phyloP scores from a whole-genome alignment of 2,329 filamentous ascomycete species.

The Nannizzia gypsea region DNA sequence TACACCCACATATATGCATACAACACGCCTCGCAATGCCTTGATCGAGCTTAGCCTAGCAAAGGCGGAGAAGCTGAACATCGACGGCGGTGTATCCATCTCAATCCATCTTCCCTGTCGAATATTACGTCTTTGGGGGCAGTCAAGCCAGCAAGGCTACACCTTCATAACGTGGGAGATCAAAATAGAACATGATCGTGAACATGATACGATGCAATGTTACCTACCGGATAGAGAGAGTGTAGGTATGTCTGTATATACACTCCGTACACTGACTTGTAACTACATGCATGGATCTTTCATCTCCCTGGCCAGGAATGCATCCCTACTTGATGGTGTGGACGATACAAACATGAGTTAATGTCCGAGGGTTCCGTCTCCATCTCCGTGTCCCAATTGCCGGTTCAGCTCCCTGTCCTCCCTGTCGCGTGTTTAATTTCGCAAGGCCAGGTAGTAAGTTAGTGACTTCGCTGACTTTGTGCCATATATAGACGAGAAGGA shows the following conservation, averaged over 20 bases:
- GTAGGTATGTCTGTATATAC: neutral
- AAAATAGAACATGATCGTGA: constrained; percentile 2
- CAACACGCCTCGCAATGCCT: neutral
- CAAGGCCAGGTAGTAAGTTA: no score
- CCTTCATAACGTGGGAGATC: neutral
- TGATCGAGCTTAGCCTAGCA: neutral
- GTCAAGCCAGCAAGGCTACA: neutral
- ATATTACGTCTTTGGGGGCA: neutral
- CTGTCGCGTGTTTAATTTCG: neutral
- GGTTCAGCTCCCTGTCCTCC: neutral
- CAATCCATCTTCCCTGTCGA: neutral
- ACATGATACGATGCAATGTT: neutral
- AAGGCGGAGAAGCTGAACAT: neutral
- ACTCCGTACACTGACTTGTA: no score
- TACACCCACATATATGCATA: no score
- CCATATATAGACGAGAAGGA: neutral
- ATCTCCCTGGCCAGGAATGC: no score
- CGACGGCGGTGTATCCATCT: neutral
- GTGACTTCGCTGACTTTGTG: no score
- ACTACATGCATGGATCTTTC: no score
- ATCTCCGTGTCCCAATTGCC: neutral
- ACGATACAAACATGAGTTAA: neutral
- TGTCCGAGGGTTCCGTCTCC: neutral
- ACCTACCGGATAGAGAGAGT: neutral
- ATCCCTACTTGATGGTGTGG: no score